These are phyloP conservation scores for Apiotrichum gracile DNA, from an alignment of 1,284 basidiomycete species.

Conservation along the genomic window DNA sequence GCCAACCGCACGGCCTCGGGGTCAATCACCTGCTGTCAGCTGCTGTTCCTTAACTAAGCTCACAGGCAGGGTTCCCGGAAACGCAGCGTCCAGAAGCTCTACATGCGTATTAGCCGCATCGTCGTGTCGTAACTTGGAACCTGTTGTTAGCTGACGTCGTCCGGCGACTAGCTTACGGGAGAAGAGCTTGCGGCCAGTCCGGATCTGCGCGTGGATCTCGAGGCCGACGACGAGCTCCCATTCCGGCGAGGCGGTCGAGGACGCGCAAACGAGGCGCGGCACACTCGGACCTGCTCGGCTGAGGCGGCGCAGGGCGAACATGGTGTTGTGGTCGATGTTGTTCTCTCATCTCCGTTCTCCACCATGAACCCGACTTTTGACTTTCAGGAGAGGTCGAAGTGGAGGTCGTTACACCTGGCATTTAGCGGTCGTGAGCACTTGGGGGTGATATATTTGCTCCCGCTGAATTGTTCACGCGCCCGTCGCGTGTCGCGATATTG, in stretches of 20 bases:
- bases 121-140: conserved; percentile 30
- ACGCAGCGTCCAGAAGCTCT: conserved; percentile 79
- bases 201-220: conserved; percentile 92
- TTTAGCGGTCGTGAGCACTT: neutral
- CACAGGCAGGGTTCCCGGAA: conserved; percentile 89
- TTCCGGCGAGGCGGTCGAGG: neutral
- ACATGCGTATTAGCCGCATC: conserved; percentile 58
- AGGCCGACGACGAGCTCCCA: conserved; percentile 89
- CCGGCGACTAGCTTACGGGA: conserved; percentile 57
- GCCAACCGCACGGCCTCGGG: conserved; percentile 73
- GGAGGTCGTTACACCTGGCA: neutral
- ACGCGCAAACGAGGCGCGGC: neutral
- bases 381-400: neutral
- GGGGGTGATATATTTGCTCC: neutral
- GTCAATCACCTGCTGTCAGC: conserved; percentile 60
- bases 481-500: neutral
- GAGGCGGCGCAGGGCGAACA: neutral
- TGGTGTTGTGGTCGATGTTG: neutral
- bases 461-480: neutral
- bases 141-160: conserved; percentile 5
- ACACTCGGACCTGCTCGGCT: neutral
- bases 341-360: neutral
- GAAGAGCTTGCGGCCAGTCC: conserved; percentile 81
- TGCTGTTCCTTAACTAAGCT: conserved; percentile 22
- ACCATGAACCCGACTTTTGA: neutral